Base-by-base conservation (phyloP, 106 monocot species). In the Apostasia ramifera region DNA sequence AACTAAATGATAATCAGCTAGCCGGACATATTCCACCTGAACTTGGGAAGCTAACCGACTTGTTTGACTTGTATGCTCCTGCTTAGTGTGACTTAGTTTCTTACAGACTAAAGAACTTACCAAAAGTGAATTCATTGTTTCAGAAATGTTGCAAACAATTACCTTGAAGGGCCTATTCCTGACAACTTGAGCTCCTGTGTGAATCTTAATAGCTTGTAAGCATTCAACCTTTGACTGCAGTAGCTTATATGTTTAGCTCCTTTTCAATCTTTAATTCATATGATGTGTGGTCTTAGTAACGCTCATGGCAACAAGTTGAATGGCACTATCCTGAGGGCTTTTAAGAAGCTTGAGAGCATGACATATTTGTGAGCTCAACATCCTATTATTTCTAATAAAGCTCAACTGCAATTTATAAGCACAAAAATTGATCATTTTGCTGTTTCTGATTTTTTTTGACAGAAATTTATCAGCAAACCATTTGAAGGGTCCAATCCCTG, bases 71-170 rank as follows among this genome's bases (percentile, higher is more conserved):
- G 89, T 89, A 89, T 55, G 89, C 7, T 63, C n/a, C 39, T 63
- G 62, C 62, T 47, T 11, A 60, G 6, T n/a, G 6, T 54, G 4
- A 39, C n/a, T 55, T 65, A 7, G 40, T 68, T 71, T 69, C 44
- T 59, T 44, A 69, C 44, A 2, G 1, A 13, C 49, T 2, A 1
- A 43, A 44, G 3, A 65, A 37, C 11, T 65, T 4, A 5, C 3
- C n/a, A 55, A 12, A 26, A 57, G 7, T 73, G 9, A 44, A 51
- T 40, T 61, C 2, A 41, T 70, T 77, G 12, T 58, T 69, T 51
- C 70, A 95, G 95, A 68, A 95, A 95, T 74, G 75, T 95, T 70
- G 95, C 95, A 8, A 95, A 92, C 73, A 95, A 95, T 76, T 65
- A 79, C 55, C 84, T 95, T 77, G 84, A 86, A 70, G 95, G 95